Base-by-base conservation (phyloP, 257 asterid genomes). In the Leonotis leonurus region DNA sequence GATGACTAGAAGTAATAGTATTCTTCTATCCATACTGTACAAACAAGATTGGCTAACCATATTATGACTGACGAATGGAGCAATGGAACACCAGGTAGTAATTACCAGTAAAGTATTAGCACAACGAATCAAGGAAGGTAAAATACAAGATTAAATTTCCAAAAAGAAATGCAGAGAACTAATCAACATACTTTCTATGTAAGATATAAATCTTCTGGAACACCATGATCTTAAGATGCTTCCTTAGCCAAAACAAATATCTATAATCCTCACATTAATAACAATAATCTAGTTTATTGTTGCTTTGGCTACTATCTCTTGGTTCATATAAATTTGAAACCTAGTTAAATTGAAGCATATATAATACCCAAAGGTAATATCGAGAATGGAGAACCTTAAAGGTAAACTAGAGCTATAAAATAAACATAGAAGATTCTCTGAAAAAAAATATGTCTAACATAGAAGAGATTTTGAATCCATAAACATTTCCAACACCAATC, bases 11-110 rank as follows among this genome's bases (percentile, higher is more conserved):
- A 78, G 30, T 44, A 85, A 49, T 76, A 83, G 73, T 75, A 77
- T 74, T 79, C 79, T 79, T 26, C 69, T 59, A 50, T 85, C 87
- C 99, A 89, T 89, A 78, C 94, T 93, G 82, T 75, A 65, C 54
- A 74, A 67, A 36, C 29, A 30, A 67, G 11, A 39, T 3, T 30
- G 2, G 33, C 63, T 69, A 72, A 52, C 71, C 53, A 69, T 62
- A 45, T 17, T 20, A 27, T 33, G 66, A 26, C 62, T 57, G 13
- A 62, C 8, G 21, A 25, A 29, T 14, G 26, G 41, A 18, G 61
- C 36, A 36, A 54, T 37, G 48, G 60, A 39, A 10, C 11, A 54
- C 3, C n/a, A 65, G 21, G 55, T 37, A n/a, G n/a, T n/a, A n/a
- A n/a, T n/a, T n/a, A n/a, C n/a, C n/a, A n/a, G n/a, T n/a, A n/a